Conservation (phyloP, 2,329 filamentous ascomycete genomes). For the Xylogone sp. region DNA sequence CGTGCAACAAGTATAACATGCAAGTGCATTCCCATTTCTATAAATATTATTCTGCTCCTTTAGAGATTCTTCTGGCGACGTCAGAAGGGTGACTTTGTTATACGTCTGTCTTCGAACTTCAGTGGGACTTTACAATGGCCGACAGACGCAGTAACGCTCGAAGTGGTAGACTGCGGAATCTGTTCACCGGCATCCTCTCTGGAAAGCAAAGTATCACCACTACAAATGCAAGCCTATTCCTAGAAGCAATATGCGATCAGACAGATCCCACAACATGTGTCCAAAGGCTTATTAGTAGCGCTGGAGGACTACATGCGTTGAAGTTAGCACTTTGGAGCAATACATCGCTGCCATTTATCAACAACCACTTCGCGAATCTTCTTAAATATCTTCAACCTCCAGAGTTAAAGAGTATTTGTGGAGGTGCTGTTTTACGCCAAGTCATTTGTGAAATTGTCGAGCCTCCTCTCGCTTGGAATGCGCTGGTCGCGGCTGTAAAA, state of each 20-base stretch:
- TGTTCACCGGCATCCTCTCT: too few relatives aligned
- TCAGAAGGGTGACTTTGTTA: too few relatives aligned
- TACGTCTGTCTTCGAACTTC: too few relatives aligned
- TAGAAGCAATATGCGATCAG: constrained; percentile 44
- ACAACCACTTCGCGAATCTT: constrained; percentile 28
- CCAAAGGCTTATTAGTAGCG: constrained; percentile 35
- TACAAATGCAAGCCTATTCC: constrained; percentile 31
- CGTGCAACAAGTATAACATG: too few relatives aligned
- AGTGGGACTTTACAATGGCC: too few relatives aligned
- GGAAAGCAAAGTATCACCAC: too few relatives aligned
- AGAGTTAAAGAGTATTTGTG: constrained; percentile 15
- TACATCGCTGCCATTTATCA: constrained; percentile 39
- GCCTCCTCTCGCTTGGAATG: constrained; percentile 47
- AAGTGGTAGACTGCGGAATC: too few relatives aligned
- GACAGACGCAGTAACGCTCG: too few relatives aligned
- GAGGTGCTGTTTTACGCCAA: constrained; percentile 34
- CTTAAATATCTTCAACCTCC: constrained; percentile 31
- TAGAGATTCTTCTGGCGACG: too few relatives aligned
- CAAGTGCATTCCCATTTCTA: too few relatives aligned
- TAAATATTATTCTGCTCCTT: too few relatives aligned
- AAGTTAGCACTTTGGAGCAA: constrained; percentile 40
- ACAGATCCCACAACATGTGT: constrained; percentile 35
- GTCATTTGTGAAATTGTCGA: constrained; percentile 44
- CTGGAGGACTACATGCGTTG: constrained; percentile 31
- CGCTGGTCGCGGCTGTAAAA: constrained; percentile 23